Base-by-base conservation (phyloP, 2,329 filamentous ascomycete genomes). In the Aspergillus latus region DNA sequence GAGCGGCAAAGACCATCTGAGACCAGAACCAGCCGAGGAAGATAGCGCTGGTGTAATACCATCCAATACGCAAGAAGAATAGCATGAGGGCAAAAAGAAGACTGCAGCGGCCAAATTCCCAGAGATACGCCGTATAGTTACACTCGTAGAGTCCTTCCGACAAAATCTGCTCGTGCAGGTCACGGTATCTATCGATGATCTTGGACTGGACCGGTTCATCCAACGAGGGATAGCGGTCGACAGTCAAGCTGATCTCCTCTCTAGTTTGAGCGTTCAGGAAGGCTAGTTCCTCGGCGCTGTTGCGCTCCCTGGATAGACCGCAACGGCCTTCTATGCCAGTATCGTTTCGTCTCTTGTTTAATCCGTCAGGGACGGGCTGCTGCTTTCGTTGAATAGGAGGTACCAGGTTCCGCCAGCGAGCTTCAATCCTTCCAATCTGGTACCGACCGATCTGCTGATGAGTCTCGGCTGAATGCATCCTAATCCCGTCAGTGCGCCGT, bases 11-110 rank as follows among this genome's bases (percentile, higher is more conserved):
- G 50, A 92, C 88, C 7, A 97, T 81, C 71, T 97, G 93, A 68
- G 97, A 92, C 92, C 93, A 97, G 68, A 95, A 83, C 59, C 83
- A 79, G 28, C 92, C 93, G 2, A 97, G 79, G 65, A 87, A 91
- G 40, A 89, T 67, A 1, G 84, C 92, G 56, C 88, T 88, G 1
- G 82, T 74, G 47, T 76, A 78, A 66, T 89, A 92, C 83, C 87
- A 89, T 30, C 80, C 80, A 64, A 74, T 76, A 15, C 73, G 79
- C 21, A 93, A 75, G 66, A 82, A 84, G 11, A 66, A 49, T 1
- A 67, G 16, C 36, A 66, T 82, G 8, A 54, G 50, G n/a, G 73
- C 67, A 56, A 88, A 85, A 29, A 95, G 81, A 13, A 85, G 70
- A 1, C 77, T 71, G 69, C 94, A 96, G 26, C 92, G 85, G 47